These are phyloP conservation scores for Bonia amplexicaulis DNA, from an alignment of 176 grass and related monocot species.

Conservation along the genomic window DNA sequence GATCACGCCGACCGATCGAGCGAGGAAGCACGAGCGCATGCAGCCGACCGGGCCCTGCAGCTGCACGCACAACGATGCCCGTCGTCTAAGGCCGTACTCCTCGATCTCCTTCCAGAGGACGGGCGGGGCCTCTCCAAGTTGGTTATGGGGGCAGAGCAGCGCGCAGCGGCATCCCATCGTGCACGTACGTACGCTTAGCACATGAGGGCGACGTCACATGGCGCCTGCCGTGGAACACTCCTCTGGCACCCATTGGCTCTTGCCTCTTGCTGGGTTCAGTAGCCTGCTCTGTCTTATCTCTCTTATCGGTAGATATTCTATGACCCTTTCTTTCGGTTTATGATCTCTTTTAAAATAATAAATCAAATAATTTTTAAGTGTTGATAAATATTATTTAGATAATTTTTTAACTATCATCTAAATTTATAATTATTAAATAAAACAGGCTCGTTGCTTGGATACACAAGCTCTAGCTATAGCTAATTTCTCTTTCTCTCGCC, in stretches of 20 bases:
- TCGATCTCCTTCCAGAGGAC: not conserved
- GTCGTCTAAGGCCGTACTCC: not conserved
- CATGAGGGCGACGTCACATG: slow-evolving; percentile 1
- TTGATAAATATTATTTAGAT: no score
- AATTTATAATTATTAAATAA: no score
- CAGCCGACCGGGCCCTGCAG: not conserved
- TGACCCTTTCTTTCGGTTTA: no score
- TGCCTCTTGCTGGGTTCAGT: not conserved
- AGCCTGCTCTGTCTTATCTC: not conserved
- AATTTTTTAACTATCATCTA: no score
- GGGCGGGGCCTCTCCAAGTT: not conserved
- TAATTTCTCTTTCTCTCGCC: not conserved
- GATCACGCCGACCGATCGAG: not conserved
- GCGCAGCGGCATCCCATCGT: not conserved
- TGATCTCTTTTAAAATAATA: no score
- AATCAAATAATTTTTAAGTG: no score
- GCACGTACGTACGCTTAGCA: not conserved
- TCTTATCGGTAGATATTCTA: not conserved
- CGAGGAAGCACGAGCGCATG: not conserved
- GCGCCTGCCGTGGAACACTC: not conserved
- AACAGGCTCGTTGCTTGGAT: no score
- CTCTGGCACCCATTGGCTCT: not conserved
- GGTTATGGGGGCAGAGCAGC: not conserved
- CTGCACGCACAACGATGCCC: not conserved
- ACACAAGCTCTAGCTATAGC: not conserved